These are phyloP conservation scores for Austroboletus sp. DNA, from an alignment of 1,284 basidiomycete species.

Conservation along the genomic window DNA sequence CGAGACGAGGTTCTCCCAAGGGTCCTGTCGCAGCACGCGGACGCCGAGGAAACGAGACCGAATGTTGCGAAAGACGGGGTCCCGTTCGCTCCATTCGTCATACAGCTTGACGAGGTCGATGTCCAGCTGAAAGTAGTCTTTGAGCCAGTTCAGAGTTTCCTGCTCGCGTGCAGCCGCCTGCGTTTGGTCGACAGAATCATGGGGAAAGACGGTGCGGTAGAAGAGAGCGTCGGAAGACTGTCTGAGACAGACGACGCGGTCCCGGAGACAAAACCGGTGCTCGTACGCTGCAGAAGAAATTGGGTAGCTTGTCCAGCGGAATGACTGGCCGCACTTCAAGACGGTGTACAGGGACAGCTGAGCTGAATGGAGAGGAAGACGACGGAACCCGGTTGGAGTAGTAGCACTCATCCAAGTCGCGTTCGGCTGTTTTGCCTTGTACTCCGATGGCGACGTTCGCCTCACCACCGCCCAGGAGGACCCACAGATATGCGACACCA, in stretches of 20 bases:
- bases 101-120: constrained; percentile 74
- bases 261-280: constrained; percentile 67
- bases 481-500: constrained; percentile 34
- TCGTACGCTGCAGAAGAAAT: constrained; percentile 40
- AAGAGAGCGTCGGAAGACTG: constrained; percentile 64
- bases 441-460: constrained; percentile 26
- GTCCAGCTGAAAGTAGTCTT: constrained; percentile 86
- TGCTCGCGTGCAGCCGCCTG: constrained; percentile 39
- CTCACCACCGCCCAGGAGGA: constrained; percentile 46
- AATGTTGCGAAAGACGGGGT: constrained; percentile 69
- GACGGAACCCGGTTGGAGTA: constrained; percentile 43
- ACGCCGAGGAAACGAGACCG: constrained; percentile 60
- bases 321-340: constrained; percentile 74
- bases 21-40: constrained; percentile 82
- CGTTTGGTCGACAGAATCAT: constrained; percentile 27
- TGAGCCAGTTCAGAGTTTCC: constrained; percentile 72
- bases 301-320: constrained; percentile 61
- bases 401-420: constrained; percentile 11
- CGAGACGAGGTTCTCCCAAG: constrained; percentile 92
- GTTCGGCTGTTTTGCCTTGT: constrained; percentile 15
- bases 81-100: constrained; percentile 66
- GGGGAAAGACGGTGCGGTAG: constrained; percentile 65
- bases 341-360: constrained; percentile 69
- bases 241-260: constrained; percentile 77
- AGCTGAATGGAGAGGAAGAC: constrained; percentile 51